Percentiles rank a stretch among this genome's conserved stretches.
Conservation (phyloP, 2,329 filamentous ascomycete species). For the Didymella pomorum region DNA sequence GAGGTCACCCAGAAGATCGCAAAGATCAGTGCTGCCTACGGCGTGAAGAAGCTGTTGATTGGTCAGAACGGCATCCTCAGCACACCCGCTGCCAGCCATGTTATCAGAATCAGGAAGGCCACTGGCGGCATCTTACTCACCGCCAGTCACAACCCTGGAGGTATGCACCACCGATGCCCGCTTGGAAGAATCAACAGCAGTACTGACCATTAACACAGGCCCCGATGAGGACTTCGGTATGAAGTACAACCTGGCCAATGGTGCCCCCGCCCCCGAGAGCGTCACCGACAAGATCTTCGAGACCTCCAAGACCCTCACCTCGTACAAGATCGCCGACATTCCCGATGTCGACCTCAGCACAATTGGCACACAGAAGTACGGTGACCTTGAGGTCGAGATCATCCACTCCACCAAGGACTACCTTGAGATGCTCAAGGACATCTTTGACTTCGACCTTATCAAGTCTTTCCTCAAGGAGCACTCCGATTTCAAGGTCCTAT, state of each 20-base stretch:
- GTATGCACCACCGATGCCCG: conserved; percentile 57
- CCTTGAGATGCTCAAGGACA: conserved; percentile 93
- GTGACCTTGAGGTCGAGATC: conserved; percentile 89
- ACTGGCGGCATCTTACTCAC: conserved; percentile 97
- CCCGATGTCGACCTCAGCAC: conserved; percentile 84
- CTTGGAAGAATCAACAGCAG: neutral
- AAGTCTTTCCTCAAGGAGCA: conserved; percentile 89
- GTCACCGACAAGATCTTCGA: conserved; percentile 99
- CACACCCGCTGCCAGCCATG: conserved; percentile 92
- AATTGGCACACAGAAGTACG: conserved; percentile 85
- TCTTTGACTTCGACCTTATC: conserved; percentile 97
- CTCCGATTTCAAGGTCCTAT: conserved; percentile 94
- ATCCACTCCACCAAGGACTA: conserved; percentile 95
- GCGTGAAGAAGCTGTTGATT: conserved; percentile 98
- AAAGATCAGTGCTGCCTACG: conserved; percentile 95
- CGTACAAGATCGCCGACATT: conserved; percentile 91
- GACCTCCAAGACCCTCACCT: conserved; percentile 84
- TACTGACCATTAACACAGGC: conserved; percentile 59
- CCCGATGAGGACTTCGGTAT: conserved; percentile 97
- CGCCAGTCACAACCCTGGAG: conserved; percentile 97
- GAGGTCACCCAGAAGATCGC: conserved; percentile 97
- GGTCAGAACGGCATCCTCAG: conserved; percentile 96
- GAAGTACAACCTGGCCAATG: conserved; percentile 99
- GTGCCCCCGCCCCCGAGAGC: conserved; percentile 91
- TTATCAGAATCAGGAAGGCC: conserved; percentile 93